These are phyloP conservation scores for Gyrodon lividus DNA, from an alignment of 768 basidiomycete species.

Conservation along the genomic window DNA sequence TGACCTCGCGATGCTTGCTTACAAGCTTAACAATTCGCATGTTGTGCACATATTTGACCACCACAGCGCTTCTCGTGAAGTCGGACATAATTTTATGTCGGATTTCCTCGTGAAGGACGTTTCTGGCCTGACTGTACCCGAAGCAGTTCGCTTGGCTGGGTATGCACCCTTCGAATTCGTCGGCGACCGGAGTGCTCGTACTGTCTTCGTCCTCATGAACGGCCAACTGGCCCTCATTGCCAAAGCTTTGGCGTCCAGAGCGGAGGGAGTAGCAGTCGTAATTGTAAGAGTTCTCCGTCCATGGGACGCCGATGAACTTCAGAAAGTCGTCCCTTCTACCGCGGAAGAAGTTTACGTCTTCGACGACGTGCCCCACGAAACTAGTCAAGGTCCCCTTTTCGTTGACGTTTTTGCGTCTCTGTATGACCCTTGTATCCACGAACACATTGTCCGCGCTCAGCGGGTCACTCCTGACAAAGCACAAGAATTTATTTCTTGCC, in stretches of 20 bases:
- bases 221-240: constrained; percentile 71
- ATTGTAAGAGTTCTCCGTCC: constrained; percentile 80
- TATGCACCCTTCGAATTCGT: constrained; percentile 76
- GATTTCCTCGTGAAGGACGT: constrained; percentile 34
- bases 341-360: constrained; percentile 66
- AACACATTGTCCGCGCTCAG: constrained; percentile 49
- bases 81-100: constrained; percentile 51
- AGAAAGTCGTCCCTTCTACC: constrained; percentile 54
- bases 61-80: constrained; percentile 73
- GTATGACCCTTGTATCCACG: constrained; percentile 39
- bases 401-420: constrained; percentile 68
- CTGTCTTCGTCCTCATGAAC: constrained; percentile 71
- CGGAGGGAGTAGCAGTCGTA: constrained; percentile 60
- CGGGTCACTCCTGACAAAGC: constrained; percentile 57
- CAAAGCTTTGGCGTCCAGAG: constrained; percentile 45
- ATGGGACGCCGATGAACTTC: constrained; percentile 72
- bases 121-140: constrained; percentile 37
- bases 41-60: constrained; percentile 93
- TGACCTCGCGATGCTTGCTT: constrained; percentile 75
- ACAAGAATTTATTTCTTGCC: constrained; percentile 47
- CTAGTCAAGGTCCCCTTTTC: constrained; percentile 64
- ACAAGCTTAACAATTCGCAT: constrained; percentile 62
- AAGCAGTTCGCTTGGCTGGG: constrained; percentile 55
- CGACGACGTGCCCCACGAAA: constrained; percentile 69
- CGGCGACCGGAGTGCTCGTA: constrained; percentile 62